Base-by-base conservation (phyloP, 2,329 filamentous ascomycete genomes). In the Penicillium hordei region DNA sequence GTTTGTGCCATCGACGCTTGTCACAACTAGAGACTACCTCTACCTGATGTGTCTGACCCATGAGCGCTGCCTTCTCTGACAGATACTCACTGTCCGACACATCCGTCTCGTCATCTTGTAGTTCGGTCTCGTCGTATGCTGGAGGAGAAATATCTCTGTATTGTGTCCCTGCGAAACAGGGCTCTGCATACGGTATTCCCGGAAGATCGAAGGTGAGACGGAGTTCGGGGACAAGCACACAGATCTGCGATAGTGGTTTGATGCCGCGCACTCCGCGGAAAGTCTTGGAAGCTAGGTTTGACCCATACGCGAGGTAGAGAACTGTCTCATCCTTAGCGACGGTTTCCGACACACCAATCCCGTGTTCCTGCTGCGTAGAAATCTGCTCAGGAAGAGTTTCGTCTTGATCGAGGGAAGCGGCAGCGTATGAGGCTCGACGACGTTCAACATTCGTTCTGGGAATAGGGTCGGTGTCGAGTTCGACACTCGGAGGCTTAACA, bases 261-360 rank as follows among this genome's bases (percentile, higher is more conserved):
- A 97, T 93, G 59, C 88, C 88, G 52, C 93, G 88, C 59, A 76
- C 79, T 58, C 89, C 90, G 48, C 88, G 82, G 74, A 97, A 97
- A 0, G 90, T 95, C 72, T 91, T 79, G 15, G 87, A 85, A 60
- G 83, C 86, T 60, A 97, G 84, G 73, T 97, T 97, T 52, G 92
- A 96, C 65, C 93, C 94, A 72, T 97, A 97, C 12, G 93, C 93
- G 23, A 93, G 84, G 73, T 93, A 93, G 51, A 93, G 82, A 27
- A 92, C 81, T 1, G 89, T 89, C 39, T 78, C 61, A 36, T 70
- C 60, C 29, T 48, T 46, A 13, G 46, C 54, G 17, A 39, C 34
- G 15, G 54, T 50, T 25, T 56, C 48, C 7, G 54, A 39, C 19
- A 65, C 23, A 6, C n/a, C 40, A 10, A 52, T 31, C 17, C 64